A percentile compares a stretch with the other conserved stretches of the same genome.
Evolutionary conservation across 495 filamentous ascomycete genomes (phyloP).

Genomic region (Trichoderma asperelloides): DNA sequence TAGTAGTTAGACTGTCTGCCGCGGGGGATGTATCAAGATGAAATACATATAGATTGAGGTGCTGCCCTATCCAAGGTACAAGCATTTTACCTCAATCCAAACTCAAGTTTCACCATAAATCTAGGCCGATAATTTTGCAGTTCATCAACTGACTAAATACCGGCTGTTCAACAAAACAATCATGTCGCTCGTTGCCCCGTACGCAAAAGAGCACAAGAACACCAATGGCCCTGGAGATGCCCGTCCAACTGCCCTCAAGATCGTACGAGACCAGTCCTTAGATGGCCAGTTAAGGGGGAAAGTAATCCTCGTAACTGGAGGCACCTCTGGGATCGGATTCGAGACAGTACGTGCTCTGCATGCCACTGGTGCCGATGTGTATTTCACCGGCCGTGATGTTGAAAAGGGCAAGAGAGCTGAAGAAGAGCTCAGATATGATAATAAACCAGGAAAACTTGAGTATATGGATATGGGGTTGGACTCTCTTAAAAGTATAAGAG

Average conservation of each 20-base stretch:
- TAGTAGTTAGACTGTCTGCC: no score
- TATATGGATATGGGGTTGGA: slow-evolving; percentile 29
- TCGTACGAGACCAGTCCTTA: slow-evolving; percentile 42
- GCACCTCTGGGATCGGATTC: slow-evolving; percentile 45
- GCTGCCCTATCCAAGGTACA: no score
- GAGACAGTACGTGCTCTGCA: slow-evolving; percentile 39
- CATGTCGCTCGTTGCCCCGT: slow-evolving; percentile 13
- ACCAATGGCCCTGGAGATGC: slow-evolving; percentile 43
- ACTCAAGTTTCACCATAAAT: neutral
- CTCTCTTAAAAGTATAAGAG: slow-evolving; percentile 21
- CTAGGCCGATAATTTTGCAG: neutral
- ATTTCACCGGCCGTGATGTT: slow-evolving; percentile 31
- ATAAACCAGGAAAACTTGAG: slow-evolving; percentile 32
- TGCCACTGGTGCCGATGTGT: slow-evolving; percentile 40
- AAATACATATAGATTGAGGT: no score
- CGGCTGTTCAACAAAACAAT: neutral
- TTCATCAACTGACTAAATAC: neutral
- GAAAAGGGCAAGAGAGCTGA: slow-evolving; percentile 25
- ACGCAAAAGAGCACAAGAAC: slow-evolving; percentile 32
- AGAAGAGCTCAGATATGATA: slow-evolving; percentile 43
- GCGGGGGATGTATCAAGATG: no score
- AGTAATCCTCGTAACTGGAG: slow-evolving; percentile 45
- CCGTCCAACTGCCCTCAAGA: slow-evolving; percentile 46
- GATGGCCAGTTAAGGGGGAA: slow-evolving; percentile 34
- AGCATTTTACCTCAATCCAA: no score